phyloP scores from a whole-genome alignment of 2,329 filamentous ascomycete genomes.

The Cladophialophora bantiana region DNA sequence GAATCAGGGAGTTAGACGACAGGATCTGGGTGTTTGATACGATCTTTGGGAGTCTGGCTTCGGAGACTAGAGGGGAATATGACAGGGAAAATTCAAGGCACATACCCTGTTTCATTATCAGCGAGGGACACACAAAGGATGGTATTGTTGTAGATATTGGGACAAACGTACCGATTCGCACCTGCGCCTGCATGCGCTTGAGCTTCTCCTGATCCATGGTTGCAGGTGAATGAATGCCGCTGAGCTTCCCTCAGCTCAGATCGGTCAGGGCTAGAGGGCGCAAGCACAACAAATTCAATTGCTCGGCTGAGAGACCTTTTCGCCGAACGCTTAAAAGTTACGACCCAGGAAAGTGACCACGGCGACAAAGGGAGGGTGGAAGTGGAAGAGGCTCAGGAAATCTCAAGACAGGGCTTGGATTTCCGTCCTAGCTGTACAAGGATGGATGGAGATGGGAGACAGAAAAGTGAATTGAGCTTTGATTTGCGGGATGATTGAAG shows the following conservation, averaged over 20 bases:
- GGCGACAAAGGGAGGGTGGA: background rate
- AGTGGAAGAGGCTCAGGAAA: conserved; percentile 17
- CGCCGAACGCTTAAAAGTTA: background rate
- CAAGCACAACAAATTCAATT: conserved; percentile 13
- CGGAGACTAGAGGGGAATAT: background rate
- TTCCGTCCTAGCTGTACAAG: conserved; percentile 27
- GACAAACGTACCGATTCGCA: conserved; percentile 71
- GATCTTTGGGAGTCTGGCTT: background rate
- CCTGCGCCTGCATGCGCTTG: conserved; percentile 70
- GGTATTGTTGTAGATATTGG: conserved; percentile 23
- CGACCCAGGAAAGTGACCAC: background rate
- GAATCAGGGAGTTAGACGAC: background rate
- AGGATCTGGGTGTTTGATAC: background rate
- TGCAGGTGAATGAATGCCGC: conserved; percentile 41
- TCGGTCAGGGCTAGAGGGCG: conserved; percentile 3
- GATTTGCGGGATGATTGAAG: conserved; percentile 1
- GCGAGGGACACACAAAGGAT: conserved; percentile 8
- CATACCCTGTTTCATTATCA: conserved; percentile 8
- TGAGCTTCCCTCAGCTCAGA: conserved; percentile 13
- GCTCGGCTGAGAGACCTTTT: conserved; percentile 1
- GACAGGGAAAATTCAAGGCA: background rate
- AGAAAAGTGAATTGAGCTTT: background rate
- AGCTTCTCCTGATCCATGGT: conserved; percentile 72
- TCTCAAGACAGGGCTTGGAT: conserved; percentile 7
- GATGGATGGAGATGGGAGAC: conserved; percentile 8